These are phyloP conservation scores for Neurospora sp. DNA, from an alignment of 495 filamentous ascomycete genomes.

Conservation along the genomic window DNA sequence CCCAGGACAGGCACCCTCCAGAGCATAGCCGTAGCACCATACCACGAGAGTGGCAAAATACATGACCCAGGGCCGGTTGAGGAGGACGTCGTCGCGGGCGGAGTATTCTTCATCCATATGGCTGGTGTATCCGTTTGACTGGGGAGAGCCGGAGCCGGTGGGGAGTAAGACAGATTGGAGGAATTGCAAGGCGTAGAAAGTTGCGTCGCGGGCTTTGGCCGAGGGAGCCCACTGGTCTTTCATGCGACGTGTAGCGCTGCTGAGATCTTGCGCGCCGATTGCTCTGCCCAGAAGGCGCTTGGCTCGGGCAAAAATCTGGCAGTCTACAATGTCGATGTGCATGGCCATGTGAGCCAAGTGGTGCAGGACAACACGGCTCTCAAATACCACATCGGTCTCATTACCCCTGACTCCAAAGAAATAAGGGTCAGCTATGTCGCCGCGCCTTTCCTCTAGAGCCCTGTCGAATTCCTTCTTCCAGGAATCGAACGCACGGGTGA, in stretches of 20 bases:
- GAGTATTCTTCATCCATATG: slow-evolving; percentile 45
- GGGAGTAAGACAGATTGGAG: slow-evolving; percentile 67
- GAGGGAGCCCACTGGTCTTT: slow-evolving; percentile 84
- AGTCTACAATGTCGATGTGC: slow-evolving; percentile 95
- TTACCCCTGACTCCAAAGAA: slow-evolving; percentile 30
- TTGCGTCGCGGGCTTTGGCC: slow-evolving; percentile 83
- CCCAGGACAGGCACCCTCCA: slow-evolving; percentile 62
- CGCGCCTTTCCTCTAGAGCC: slow-evolving; percentile 40
- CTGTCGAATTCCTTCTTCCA: slow-evolving; percentile 94
- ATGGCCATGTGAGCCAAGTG: slow-evolving; percentile 96
- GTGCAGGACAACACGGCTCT: slow-evolving; percentile 80
- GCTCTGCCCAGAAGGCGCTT: slow-evolving; percentile 74
- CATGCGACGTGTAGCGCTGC: slow-evolving; percentile 72
- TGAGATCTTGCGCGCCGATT: slow-evolving; percentile 73
- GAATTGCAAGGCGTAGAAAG: slow-evolving; percentile 88
- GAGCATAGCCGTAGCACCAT: slow-evolving; percentile 89
- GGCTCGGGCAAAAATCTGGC: slow-evolving; percentile 89
- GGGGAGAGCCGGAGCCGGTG: slow-evolving; percentile 26
- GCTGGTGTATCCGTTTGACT: slow-evolving; percentile 23
- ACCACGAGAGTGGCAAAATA: slow-evolving; percentile 88
- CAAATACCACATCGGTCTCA: slow-evolving; percentile 72
- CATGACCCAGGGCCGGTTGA: slow-evolving; percentile 95
- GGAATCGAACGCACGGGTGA: slow-evolving; percentile 85
- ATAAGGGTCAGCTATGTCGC: slow-evolving; percentile 36
- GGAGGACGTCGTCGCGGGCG: slow-evolving; percentile 77